A percentile compares a stretch with the other conserved stretches of the same genome.
phyloP scores from a whole-genome alignment of 2,329 filamentous ascomycete genomes.

The Colletotrichum caudatum region DNA sequence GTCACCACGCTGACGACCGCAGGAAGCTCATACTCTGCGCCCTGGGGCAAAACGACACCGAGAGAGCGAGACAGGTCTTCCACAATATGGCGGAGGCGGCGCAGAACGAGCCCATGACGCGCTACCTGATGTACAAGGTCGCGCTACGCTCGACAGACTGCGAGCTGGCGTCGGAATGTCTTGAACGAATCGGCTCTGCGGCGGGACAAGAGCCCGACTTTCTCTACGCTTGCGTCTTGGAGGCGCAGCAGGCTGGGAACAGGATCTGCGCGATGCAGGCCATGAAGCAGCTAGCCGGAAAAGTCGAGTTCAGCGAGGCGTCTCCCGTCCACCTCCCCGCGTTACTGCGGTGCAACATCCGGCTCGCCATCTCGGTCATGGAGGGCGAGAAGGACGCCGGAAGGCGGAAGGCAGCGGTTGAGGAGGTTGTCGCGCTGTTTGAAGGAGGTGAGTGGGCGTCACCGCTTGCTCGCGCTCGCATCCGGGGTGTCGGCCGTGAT shows the following conservation, averaged over 20 bases:
- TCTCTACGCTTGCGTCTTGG: conserved; percentile 83
- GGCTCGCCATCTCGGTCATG: conserved; percentile 59
- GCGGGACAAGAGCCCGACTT: conserved; percentile 69
- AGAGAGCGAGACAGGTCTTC: conserved; percentile 67
- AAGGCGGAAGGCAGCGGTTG: conserved; percentile 41
- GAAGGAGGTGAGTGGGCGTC: conserved; percentile 52
- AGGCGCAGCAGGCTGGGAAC: conserved; percentile 76
- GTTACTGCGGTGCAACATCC: conserved; percentile 64
- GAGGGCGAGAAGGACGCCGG: conserved; percentile 42
- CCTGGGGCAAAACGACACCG: conserved; percentile 67
- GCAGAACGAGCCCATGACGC: conserved; percentile 73
- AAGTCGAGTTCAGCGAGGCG: conserved; percentile 42
- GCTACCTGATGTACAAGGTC: conserved; percentile 81
- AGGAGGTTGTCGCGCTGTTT: conserved; percentile 67
- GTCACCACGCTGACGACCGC: conserved; percentile 42
- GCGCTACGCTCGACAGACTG: conserved; percentile 70
- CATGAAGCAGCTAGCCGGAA: conserved; percentile 51
- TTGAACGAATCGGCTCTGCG: conserved; percentile 69
- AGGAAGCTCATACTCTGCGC: conserved; percentile 82
- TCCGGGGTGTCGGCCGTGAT: not conserved
- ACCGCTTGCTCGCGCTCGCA: not conserved
- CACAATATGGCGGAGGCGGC: conserved; percentile 68
- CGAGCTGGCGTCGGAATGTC: conserved; percentile 71
- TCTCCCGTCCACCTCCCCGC: conserved; percentile 51
- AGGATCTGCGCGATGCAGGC: conserved; percentile 64